These are phyloP conservation scores for Metarhizium anisopliae DNA, from an alignment of 2,329 filamentous ascomycete genomes.

Conservation along the genomic window DNA sequence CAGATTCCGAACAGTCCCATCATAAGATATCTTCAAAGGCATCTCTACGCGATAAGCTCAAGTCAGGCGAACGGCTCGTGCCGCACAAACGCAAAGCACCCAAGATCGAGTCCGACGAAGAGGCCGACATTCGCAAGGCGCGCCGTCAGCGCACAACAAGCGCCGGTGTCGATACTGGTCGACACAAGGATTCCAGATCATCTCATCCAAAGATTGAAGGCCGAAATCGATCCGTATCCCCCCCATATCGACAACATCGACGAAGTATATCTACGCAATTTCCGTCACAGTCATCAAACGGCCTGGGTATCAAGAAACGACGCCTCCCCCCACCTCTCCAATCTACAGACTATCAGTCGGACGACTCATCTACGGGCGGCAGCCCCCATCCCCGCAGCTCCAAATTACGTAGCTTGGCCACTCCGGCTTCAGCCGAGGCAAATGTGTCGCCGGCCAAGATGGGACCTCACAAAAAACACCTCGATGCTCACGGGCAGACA, in stretches of 20 bases:
- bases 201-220: conserved; percentile 23
- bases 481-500: conserved; percentile 89
- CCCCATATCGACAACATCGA: conserved; percentile 48
- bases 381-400: conserved; percentile 51
- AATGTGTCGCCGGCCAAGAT: conserved; percentile 60
- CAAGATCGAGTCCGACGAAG: conserved; percentile 49
- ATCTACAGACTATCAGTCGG: conserved; percentile 57
- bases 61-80: conserved; percentile 35
- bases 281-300: conserved; percentile 41
- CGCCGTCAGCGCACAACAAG: conserved; percentile 45
- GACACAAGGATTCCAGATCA: conserved; percentile 24
- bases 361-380: conserved; percentile 54
- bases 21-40: conserved; percentile 33
- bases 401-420: conserved; percentile 46
- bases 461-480: conserved; percentile 69
- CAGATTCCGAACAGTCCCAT: conserved; percentile 45
- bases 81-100: conserved; percentile 45
- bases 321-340: conserved; percentile 52
- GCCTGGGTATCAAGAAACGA: conserved; percentile 51
- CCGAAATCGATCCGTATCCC: conserved; percentile 46
- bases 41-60: conserved; percentile 37
- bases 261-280: conserved; percentile 58
- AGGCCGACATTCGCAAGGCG: conserved; percentile 43
- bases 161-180: conserved; percentile 26
- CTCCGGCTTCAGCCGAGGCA: conserved; percentile 47